Evolutionary conservation across 495 filamentous ascomycete species (phyloP), one percentile per base, ranked within the genome.

Genomic region (Penicillium atrosanguineum): DNA sequence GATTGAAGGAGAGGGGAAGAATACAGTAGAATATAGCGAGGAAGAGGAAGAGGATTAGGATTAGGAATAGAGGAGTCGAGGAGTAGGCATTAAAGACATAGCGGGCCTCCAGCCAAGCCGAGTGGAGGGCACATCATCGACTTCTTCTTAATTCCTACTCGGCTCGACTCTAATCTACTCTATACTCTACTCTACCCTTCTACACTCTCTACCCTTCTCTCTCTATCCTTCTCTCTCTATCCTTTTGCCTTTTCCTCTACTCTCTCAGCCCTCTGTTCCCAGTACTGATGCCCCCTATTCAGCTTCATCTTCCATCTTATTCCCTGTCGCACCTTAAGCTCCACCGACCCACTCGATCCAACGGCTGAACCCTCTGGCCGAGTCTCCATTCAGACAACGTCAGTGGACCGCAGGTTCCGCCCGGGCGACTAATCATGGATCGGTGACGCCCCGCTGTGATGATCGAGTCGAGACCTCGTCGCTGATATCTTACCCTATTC

Each of bases 391-490:
- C 18, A 31, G 42, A 34, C 49, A 52, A 56, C 53, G 41, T 56
- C 48, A 53, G 59, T 53, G 59, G 56, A 38, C 55, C 56, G 63
- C 60, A 63, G 62, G 62, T 51, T 48, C 59, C 56, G 47, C 52
- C 50, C 43, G 41, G 39, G 45, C 39, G 44, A 65, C 63, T 63
- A 63, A 51, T 58, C 60, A 57, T 57, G 60, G 60, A 66, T 63
- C 60, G 57, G 57, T 66, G 57, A 61, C 63, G 63, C 63, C 63
- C 63, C 62, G 56, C 62, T 41, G 48, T 37, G 60, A 57, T 60
- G 56, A 62, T 65, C 62, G 56, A 63, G 63, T 61, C 60, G 56
- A 65, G 62, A 60, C 63, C 50, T 49, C 42, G 50, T 47, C 23
- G 23, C 23, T 23, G 23, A 23, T 23, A 23, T 23, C 23, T 23